Evolutionary conservation across 805 yeast species (phyloP).

Genomic region (Saturnispora galanensis): DNA sequence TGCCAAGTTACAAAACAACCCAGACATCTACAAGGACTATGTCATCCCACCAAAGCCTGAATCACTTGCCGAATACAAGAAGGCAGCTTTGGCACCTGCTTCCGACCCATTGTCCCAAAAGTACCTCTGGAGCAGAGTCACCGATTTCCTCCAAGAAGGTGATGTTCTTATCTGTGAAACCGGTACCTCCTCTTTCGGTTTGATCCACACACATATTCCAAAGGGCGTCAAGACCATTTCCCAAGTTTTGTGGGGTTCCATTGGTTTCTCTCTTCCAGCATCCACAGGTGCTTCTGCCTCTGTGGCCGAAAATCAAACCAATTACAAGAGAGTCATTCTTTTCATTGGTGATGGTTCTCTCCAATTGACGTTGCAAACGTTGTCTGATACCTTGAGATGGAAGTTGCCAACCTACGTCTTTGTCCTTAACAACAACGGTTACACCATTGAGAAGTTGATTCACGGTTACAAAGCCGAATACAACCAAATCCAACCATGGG

Average conservation of each 20-base stretch:
- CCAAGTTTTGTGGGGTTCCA: constrained; percentile 70
- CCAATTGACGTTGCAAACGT: constrained; percentile 66
- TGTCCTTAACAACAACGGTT: constrained; percentile 63
- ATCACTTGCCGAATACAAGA: constrained; percentile 27
- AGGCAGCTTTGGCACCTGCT: constrained; percentile 35
- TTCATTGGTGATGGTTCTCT: constrained; percentile 72
- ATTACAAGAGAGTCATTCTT: constrained; percentile 49
- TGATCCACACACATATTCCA: constrained; percentile 58
- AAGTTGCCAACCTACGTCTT: constrained; percentile 57
- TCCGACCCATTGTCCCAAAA: constrained; percentile 43
- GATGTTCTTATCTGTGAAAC: constrained; percentile 64
- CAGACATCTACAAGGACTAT: constrained; percentile 28
- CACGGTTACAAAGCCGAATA: constrained; percentile 59
- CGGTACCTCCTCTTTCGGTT: constrained; percentile 70
- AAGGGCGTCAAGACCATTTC: constrained; percentile 53
- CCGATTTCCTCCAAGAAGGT: constrained; percentile 54
- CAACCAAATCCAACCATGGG: constrained; percentile 63
- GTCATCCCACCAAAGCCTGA: constrained; percentile 47
- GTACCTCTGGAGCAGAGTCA: constrained; percentile 59
- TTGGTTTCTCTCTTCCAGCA: constrained; percentile 63
- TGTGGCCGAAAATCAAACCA: constrained; percentile 49
- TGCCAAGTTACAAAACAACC: constrained; percentile 25
- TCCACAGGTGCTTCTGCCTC: constrained; percentile 61
- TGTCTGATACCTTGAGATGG: constrained; percentile 61
- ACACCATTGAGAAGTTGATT: constrained; percentile 65